Conservation (phyloP, 2,329 filamentous ascomycete species). For the Diplodia sapinea region DNA sequence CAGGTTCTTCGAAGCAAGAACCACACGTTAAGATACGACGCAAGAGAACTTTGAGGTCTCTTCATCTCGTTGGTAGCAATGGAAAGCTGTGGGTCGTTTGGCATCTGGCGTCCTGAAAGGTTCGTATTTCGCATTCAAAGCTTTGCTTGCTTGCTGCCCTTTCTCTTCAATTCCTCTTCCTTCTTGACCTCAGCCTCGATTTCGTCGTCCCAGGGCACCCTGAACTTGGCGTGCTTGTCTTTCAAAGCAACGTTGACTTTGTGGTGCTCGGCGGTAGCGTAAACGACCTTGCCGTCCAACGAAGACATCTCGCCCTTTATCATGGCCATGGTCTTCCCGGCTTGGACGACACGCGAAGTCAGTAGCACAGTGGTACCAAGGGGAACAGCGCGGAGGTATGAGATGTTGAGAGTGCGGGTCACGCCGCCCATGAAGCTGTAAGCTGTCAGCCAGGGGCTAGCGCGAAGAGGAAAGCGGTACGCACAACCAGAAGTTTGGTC, state of each 20-base stretch:
- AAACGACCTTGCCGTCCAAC: slow-evolving; percentile 55
- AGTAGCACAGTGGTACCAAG: slow-evolving; percentile 54
- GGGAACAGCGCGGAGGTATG: slow-evolving; percentile 58
- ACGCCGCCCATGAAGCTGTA: slow-evolving; percentile 57
- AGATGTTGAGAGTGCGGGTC: slow-evolving; percentile 58
- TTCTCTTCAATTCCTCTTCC: slow-evolving; percentile 17
- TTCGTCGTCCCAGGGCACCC: slow-evolving; percentile 54
- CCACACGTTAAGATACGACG: no score
- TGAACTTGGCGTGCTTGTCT: slow-evolving; percentile 48
- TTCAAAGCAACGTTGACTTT: slow-evolving; percentile 55
- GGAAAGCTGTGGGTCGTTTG: no score
- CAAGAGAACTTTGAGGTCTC: no score
- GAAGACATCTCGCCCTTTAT: slow-evolving; percentile 58
- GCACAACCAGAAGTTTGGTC: slow-evolving; percentile 58
- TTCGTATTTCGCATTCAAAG: background rate
- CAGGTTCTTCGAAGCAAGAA: no score
- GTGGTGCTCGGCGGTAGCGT: slow-evolving; percentile 60
- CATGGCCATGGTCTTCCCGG: slow-evolving; percentile 59
- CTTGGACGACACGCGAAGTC: slow-evolving; percentile 51
- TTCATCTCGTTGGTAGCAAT: no score
- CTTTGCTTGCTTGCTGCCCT: background rate
- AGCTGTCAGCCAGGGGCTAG: background rate
- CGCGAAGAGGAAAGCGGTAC: slow-evolving; percentile 27
- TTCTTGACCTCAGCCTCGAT: slow-evolving; percentile 44
- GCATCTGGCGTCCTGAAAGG: background rate